Evolutionary conservation across 345 rosid species (phyloP).

Genomic region (Lumnitzera littorea): DNA sequence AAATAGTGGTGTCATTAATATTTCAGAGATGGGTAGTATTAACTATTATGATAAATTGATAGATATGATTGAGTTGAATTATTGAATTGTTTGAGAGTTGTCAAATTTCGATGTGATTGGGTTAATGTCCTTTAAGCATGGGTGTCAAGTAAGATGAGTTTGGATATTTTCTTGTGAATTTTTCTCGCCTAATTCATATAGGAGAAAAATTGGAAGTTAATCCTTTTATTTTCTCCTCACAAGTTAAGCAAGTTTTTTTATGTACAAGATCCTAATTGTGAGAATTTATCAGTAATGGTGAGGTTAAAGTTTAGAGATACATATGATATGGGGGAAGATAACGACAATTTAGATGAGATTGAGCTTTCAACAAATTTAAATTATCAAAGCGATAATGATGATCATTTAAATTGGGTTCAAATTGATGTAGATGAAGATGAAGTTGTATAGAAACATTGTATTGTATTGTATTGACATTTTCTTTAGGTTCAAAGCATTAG

Average conservation of each 20-base stretch:
- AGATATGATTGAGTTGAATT: not conserved
- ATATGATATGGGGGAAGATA: too few relatives aligned
- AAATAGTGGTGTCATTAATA: not conserved
- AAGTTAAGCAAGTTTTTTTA: constrained; percentile 5
- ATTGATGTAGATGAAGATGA: too few relatives aligned
- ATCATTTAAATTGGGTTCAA: too few relatives aligned
- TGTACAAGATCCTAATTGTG: not conserved
- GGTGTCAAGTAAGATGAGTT: not conserved
- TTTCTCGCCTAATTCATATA: not conserved
- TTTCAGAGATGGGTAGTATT: not conserved
- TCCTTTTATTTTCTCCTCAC: constrained; percentile 2
- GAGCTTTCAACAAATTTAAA: too few relatives aligned
- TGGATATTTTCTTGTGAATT: not conserved
- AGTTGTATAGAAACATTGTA: too few relatives aligned
- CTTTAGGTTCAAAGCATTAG: too few relatives aligned
- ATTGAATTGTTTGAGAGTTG: not conserved
- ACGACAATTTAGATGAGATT: too few relatives aligned
- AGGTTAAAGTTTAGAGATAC: too few relatives aligned
- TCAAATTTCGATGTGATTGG: not conserved
- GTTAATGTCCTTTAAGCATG: not conserved
- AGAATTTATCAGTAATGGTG: too few relatives aligned
- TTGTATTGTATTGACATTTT: too few relatives aligned
- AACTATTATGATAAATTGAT: not conserved
- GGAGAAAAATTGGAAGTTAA: not conserved
- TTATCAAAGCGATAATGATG: too few relatives aligned